phyloP scores from a whole-genome alignment of 1,284 basidiomycete genomes.

The Anthracocystis walkeri region DNA sequence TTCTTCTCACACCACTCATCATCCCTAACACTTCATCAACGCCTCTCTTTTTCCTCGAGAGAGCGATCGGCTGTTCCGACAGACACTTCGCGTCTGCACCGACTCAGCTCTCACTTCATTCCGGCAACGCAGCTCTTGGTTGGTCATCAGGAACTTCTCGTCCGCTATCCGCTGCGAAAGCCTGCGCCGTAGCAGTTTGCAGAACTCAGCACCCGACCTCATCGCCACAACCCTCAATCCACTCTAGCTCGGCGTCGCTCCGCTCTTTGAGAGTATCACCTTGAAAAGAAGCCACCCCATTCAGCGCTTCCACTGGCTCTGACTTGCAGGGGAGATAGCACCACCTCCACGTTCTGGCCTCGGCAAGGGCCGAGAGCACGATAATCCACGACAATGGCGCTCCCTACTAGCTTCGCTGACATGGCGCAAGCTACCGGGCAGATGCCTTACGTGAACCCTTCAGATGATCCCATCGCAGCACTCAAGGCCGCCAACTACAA shows the following conservation, averaged over 20 bases:
- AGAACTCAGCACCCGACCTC: too few relatives aligned
- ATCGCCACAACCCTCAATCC: not conserved
- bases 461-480: conserved; percentile 51
- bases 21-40: not conserved
- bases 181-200: too few relatives aligned
- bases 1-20: not conserved
- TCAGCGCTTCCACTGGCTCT: not conserved
- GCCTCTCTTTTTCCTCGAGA: not conserved
- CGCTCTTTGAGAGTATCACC: not conserved
- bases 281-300: not conserved
- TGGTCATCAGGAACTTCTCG: not conserved
- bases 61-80: too few relatives aligned
- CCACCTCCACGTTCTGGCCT: not conserved
- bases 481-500: conserved; percentile 57
- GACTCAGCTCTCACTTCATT: not conserved
- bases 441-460: conserved; percentile 11
- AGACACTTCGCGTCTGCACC: not conserved
- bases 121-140: not conserved
- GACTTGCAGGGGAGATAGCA: not conserved
- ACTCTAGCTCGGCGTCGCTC: not conserved
- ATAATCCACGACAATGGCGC: conserved; percentile 19
- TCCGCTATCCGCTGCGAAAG: not conserved
- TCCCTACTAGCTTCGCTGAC: conserved; percentile 49
- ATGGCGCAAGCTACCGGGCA: conserved; percentile 42
- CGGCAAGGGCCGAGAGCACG: conserved; percentile 12